A percentile compares a stretch with the other conserved stretches of the same genome.
Conservation (phyloP, 306 rosid species). For the Fragaria vesca region DNA sequence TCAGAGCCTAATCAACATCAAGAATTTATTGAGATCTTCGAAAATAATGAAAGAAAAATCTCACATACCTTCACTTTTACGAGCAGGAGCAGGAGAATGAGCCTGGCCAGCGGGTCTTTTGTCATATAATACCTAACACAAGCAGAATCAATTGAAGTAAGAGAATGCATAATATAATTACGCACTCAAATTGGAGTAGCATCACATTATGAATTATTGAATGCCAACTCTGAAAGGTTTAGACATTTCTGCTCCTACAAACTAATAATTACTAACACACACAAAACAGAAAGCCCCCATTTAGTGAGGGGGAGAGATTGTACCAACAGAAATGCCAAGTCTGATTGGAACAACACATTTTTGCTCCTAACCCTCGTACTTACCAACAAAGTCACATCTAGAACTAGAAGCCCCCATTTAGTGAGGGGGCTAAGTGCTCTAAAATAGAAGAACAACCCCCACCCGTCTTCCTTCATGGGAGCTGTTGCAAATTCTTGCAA, state of each 20-base stretch:
- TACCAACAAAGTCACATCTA: background rate
- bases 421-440: background rate
- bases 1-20: background rate
- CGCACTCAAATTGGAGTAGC: background rate
- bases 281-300: background rate
- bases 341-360: background rate
- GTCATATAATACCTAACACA: conserved; percentile 62
- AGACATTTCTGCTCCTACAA: background rate
- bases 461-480: background rate
- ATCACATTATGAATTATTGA: background rate
- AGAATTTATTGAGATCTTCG: background rate
- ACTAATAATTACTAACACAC: background rate
- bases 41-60: background rate
- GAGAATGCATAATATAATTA: background rate
- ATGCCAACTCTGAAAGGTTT: background rate
- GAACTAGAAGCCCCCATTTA: background rate
- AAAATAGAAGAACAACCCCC: no score
- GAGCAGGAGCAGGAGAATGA: conserved; percentile 27
- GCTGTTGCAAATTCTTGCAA: background rate
- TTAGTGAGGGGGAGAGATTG: background rate
- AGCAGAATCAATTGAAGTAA: background rate
- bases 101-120: conserved; percentile 51
- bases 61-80: conserved; percentile 42
- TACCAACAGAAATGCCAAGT: background rate
- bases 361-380: background rate